Base-by-base conservation (phyloP, 1,139 yeast genomes). In the Blastobotrys niveus region DNA sequence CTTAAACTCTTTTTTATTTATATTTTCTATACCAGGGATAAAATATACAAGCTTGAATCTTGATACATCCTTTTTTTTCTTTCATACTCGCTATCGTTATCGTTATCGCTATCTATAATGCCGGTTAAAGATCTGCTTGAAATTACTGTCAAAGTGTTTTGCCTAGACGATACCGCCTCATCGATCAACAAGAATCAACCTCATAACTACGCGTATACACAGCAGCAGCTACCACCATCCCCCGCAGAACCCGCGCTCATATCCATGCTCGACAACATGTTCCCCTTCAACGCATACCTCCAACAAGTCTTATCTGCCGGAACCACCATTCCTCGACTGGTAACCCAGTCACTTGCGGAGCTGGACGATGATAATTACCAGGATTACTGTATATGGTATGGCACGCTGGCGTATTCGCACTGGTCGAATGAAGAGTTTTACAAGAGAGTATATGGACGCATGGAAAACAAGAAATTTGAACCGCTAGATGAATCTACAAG, bases 351-450 rank as follows among this genome's bases (percentile, higher is more conserved):
- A 4, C 15, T 34, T 17, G 26, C 10, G 4, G 17, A 20, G 14
- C 7, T 34, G 6, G 7, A 20, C n/a, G n/a, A 19, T 6, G 3
- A 3, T 19, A 33, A 33, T n/a, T 6, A n/a, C 14, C 38, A 21
- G 18, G 18, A 21, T 5, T 34, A 22, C 14, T 7, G 29, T 4
- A 26, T 34, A 9, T 34, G 38, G 38, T 34, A 21, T 34, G 38
- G 38, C 14, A 34, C 38, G 17, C n/a, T 34, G 29, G 38, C 38
- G 5, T 34, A 34, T 34, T 34, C 38, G 27, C 38, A 34, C 18
- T 34, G 38, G 38, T n/a, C n/a, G n/a, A 34, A 21, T 22, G 3
- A 2, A 9, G 38, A 21, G 7, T 34, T 34, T 21, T 17, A 7
- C 3, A 3, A 3, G 12, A 7, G 36, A 9, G 36, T 33, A 10